These are phyloP conservation scores for Hymenoscyphus repandus DNA, from an alignment of 2,329 filamentous ascomycete species.

Conservation along the genomic window DNA sequence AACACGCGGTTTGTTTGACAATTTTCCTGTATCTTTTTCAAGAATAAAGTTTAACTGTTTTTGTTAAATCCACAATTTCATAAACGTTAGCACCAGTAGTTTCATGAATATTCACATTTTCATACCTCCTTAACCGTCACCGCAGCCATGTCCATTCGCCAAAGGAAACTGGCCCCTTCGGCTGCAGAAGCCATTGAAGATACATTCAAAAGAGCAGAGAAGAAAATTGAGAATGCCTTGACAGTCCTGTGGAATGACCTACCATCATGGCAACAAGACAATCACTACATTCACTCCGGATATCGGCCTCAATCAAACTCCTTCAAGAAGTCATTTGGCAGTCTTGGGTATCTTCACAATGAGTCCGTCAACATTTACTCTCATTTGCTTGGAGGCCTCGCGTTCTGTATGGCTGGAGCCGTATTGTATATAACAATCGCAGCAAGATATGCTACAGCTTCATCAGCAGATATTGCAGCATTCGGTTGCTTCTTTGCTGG, in stretches of 20 bases:
- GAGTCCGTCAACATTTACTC: conserved; percentile 65
- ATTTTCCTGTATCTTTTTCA: no score
- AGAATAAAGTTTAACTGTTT: no score
- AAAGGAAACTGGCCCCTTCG: conserved; percentile 20
- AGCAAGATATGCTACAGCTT: conserved; percentile 62
- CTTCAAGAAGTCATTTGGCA: conserved; percentile 51
- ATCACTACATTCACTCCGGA: conserved; percentile 61
- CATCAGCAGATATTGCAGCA: conserved; percentile 58
- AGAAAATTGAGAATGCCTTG: conserved; percentile 34
- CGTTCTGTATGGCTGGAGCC: conserved; percentile 46
- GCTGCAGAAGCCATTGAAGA: conserved; percentile 21
- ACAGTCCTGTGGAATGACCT: conserved; percentile 47
- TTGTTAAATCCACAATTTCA: not conserved
- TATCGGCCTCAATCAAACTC: conserved; percentile 61
- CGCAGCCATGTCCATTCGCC: conserved; percentile 22
- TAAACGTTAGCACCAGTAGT: not conserved
- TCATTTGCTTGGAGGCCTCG: conserved; percentile 60
- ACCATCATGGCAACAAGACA: conserved; percentile 54
- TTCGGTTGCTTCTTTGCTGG: conserved; percentile 78
- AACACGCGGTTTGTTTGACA: no score
- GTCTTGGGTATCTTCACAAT: conserved; percentile 58
- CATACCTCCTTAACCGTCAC: not conserved
- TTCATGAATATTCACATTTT: no score
- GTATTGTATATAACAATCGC: conserved; percentile 53
- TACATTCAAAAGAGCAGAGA: conserved; percentile 22